Conservation (phyloP, 495 filamentous ascomycete species). For the Penicillium coffeae region DNA sequence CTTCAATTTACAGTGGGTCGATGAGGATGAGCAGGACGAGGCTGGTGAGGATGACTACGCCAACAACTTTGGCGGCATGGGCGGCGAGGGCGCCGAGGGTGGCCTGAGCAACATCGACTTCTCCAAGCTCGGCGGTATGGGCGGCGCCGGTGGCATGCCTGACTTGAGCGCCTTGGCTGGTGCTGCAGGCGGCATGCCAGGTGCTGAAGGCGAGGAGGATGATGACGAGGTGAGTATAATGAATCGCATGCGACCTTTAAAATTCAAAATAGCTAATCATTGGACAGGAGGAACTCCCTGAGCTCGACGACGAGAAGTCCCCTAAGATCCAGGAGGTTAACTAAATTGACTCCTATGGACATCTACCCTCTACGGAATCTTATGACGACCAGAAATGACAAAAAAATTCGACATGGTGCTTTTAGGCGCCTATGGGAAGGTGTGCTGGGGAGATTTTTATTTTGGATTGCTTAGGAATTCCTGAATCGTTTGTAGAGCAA, state of each 20-base stretch:
- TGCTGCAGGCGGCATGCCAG: slow-evolving; percentile 37
- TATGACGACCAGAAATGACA: slow-evolving; percentile 30
- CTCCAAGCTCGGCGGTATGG: slow-evolving; percentile 76
- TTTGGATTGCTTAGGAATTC: slow-evolving; percentile 18
- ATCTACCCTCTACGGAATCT: slow-evolving; percentile 19
- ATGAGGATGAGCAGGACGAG: slow-evolving; percentile 98
- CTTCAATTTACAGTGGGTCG: slow-evolving; percentile 70
- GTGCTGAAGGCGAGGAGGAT: slow-evolving; percentile 54
- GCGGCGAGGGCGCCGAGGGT: slow-evolving; percentile 54
- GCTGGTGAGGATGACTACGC: slow-evolving; percentile 74
- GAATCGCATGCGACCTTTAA: too few species aligned
- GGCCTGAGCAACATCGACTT: slow-evolving; percentile 68
- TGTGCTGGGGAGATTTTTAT: slow-evolving; percentile 8
- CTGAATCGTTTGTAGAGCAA: slow-evolving; percentile 15
- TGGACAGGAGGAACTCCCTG: slow-evolving; percentile 60
- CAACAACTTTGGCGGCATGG: slow-evolving; percentile 66
- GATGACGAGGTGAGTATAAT: slow-evolving; percentile 48
- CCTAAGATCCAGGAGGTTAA: slow-evolving; percentile 57
- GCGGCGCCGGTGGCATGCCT: slow-evolving; percentile 37
- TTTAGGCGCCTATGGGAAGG: slow-evolving; percentile 12
- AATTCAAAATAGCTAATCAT: slow-evolving; percentile 6
- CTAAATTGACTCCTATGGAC: slow-evolving; percentile 26
- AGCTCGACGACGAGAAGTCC: slow-evolving; percentile 49
- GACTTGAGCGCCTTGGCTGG: slow-evolving; percentile 47
- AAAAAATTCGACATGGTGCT: slow-evolving; percentile 12